Percentiles rank a stretch among this genome's conserved stretches.
Evolutionary conservation across 1,284 basidiomycete species (phyloP).

Genomic region (Sporisorium exsertum): DNA sequence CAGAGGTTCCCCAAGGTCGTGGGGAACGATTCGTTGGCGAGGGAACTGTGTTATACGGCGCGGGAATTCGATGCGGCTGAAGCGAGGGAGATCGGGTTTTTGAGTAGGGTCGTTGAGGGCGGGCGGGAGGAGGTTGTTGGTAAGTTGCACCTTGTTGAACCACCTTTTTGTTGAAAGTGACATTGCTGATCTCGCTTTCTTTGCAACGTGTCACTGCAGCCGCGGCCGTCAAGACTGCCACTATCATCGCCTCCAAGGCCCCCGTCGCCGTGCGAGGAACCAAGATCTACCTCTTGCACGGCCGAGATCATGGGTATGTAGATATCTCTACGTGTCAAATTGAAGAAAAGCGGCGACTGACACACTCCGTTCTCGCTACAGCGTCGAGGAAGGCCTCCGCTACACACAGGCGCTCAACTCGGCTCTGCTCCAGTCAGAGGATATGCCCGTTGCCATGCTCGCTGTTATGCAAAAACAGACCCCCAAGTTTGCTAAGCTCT

Average conservation of each 20-base stretch:
- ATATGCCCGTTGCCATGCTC: constrained; percentile 71
- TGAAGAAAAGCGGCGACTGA: too few species aligned
- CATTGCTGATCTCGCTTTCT: not conserved
- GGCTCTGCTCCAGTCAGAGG: constrained; percentile 78
- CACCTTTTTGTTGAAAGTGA: not conserved
- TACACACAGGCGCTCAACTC: constrained; percentile 85
- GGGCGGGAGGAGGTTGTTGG: constrained; percentile 73
- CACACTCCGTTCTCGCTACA: not conserved
- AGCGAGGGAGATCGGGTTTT: constrained; percentile 80
- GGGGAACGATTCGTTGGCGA: constrained; percentile 81
- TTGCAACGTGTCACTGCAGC: constrained; percentile 47
- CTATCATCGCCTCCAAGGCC: constrained; percentile 79
- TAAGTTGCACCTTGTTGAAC: constrained; percentile 20
- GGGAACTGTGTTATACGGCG: constrained; percentile 84
- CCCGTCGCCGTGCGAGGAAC: constrained; percentile 84
- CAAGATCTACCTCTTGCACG: constrained; percentile 81
- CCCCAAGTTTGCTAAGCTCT: constrained; percentile 66
- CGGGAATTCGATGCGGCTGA: constrained; percentile 79
- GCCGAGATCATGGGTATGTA: constrained; percentile 77
- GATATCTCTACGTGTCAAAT: too few species aligned
- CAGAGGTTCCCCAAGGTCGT: constrained; percentile 85
- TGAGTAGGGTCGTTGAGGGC: constrained; percentile 81
- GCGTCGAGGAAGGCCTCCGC: constrained; percentile 81
- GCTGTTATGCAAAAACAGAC: constrained; percentile 70
- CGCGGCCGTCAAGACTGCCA: constrained; percentile 78